Percentiles rank a stretch among this genome's conserved stretches.
Evolutionary conservation across 495 filamentous ascomycete species (phyloP).

Genomic region (Sphaerosporella brunnea): DNA sequence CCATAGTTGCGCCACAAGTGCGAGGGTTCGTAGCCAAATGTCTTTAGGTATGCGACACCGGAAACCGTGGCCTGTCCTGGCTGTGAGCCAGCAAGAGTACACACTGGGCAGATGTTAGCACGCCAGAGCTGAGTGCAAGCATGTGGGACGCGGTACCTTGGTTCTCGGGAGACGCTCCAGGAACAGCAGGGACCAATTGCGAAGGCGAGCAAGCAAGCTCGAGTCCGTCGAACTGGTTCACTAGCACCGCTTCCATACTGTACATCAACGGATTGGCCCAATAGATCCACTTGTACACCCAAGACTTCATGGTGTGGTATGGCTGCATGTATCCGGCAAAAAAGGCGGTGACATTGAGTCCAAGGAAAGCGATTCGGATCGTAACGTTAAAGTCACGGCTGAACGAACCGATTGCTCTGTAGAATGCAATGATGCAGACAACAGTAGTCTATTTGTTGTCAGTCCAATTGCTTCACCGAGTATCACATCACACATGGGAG

Average conservation of each 20-base stretch:
- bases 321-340: conserved; percentile 31
- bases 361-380: conserved; percentile 37
- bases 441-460: conserved; percentile 15
- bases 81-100: conserved; percentile 40
- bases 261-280: conserved; percentile 32
- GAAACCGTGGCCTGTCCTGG: conserved; percentile 32
- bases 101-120: too few species aligned
- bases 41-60: conserved; percentile 42
- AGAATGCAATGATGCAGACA: conserved; percentile 35
- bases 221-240: conserved; percentile 30
- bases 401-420: conserved; percentile 34
- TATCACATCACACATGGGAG: conserved; percentile 10
- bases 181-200: conserved; percentile 20
- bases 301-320: conserved; percentile 28
- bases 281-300: conserved; percentile 28
- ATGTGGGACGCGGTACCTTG: conserved; percentile 15
- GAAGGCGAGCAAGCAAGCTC: conserved; percentile 18
- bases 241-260: conserved; percentile 30
- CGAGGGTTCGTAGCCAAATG: conserved; percentile 40
- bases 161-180: conserved; percentile 18
- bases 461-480: conserved; percentile 6
- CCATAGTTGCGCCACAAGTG: conserved; percentile 73
- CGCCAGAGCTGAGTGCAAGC: too few species aligned
- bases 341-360: conserved; percentile 27
- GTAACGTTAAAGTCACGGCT: conserved; percentile 37